phyloP scores from a whole-genome alignment of 345 rosid genomes.

The Firmiana major region DNA sequence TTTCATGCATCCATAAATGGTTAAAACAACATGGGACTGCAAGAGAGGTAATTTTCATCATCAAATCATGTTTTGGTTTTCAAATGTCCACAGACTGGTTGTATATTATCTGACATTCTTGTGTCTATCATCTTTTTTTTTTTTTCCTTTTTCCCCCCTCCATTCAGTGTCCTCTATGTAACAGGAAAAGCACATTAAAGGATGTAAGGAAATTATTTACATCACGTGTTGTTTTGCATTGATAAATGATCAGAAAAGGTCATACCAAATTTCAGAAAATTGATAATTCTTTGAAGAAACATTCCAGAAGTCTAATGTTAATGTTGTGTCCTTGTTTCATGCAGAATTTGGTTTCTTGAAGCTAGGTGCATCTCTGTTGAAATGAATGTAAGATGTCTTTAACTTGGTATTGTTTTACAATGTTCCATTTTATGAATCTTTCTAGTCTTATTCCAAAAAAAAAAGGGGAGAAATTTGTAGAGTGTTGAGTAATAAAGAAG shows the following conservation, averaged over 20 bases:
- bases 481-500: constrained; percentile 25
- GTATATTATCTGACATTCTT: not conserved
- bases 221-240: constrained; percentile 32
- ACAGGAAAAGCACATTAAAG: constrained; percentile 43
- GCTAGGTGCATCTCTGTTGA: constrained; percentile 51
- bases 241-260: constrained; percentile 78
- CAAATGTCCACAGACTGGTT: not conserved
- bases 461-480: constrained; percentile 25
- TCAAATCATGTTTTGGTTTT: constrained; percentile 4
- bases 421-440: not conserved
- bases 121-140: not conserved
- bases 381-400: constrained; percentile 44
- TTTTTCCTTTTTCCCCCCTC: too few relatives aligned
- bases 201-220: constrained; percentile 73
- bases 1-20: constrained; percentile 78
- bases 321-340: constrained; percentile 1
- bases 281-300: not conserved
- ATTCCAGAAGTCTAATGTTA: not conserved
- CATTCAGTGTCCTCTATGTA: constrained; percentile 84
- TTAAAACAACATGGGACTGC: constrained; percentile 33
- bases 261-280: not conserved
- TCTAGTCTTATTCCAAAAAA: not conserved
- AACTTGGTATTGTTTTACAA: not conserved
- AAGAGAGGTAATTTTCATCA: constrained; percentile 38
- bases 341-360: constrained; percentile 64